Evolutionary conservation across 163 green algal species (phyloP), one percentile per base, ranked within the genome.

Genomic region (Coccomyxa subellipsoidea): DNA sequence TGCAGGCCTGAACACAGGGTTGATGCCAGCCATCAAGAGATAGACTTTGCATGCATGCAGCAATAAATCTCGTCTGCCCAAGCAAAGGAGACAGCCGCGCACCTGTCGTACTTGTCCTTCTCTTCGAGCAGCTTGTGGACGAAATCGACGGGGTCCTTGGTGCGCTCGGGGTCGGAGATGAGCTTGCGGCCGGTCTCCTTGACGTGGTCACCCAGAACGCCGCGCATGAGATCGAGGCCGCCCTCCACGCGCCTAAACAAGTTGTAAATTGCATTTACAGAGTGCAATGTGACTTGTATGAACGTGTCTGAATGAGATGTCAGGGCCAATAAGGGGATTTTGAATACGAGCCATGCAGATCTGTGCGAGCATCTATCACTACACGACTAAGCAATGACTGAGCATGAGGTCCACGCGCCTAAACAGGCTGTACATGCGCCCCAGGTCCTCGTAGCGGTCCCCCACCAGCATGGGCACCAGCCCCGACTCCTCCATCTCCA

Each of bases 21-120:
- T n/a, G n/a, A n/a, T n/a, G n/a, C n/a, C n/a, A n/a, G n/a, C n/a
- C n/a, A n/a, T n/a, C n/a, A n/a, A n/a, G n/a, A n/a, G n/a, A n/a
- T n/a, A n/a, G n/a, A n/a, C n/a, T n/a, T n/a, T n/a, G n/a, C n/a
- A n/a, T n/a, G n/a, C n/a, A n/a, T n/a, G n/a, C n/a, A n/a, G n/a
- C n/a, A n/a, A n/a, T n/a, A n/a, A n/a, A n/a, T n/a, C n/a, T n/a
- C n/a, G n/a, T n/a, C n/a, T n/a, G n/a, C n/a, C n/a, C n/a, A n/a
- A n/a, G n/a, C n/a, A n/a, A n/a, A n/a, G n/a, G n/a, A n/a, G n/a
- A n/a, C n/a, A n/a, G n/a, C n/a, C n/a, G n/a, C 75, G 0, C 53
- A 85, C 84, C 77, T 80, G 84, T 98, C 95, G 84, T 97, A 99
- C 91, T 98, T 98, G 84, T 97, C 94, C 79, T 95, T 95, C 90